Evolutionary conservation across 192 early-diverging fungal species (phyloP), one percentile per base, ranked within the genome.

Genomic region (Coemansia sp.): DNA sequence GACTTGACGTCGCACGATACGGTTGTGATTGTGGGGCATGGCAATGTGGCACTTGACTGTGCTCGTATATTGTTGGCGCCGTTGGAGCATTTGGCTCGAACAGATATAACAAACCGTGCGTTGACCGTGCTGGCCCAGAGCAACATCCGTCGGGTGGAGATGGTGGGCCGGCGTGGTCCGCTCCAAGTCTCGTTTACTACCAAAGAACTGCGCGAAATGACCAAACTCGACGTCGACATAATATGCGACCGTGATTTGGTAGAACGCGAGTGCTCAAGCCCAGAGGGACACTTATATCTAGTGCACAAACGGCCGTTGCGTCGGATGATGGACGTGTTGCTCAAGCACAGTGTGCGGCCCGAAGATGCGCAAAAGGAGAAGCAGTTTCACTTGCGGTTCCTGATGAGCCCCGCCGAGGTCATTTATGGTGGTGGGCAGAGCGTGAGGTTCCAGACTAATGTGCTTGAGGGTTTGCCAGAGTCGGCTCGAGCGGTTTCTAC

Each of bases 131-230:
- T 66, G 3, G 5, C 68, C 96, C 52, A 64, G 7, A 93, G 89
- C 70, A 67, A 69, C 6, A 83, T 98, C 26, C 76, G 85, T n/a
- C 87, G 92, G 73, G 94, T 98, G 11, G 87, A 90, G 57, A 71
- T 98, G 43, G 82, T 97, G 19, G 95, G 92, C 1, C 82, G 97
- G 12, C 87, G 97, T n/a, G 97, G 97, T 0, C 94, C 94, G 1
- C 61, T 93, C 14, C 93, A 98, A 80, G 92, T 92, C 27, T 82
- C 93, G 14, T 96, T 98, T 73, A 98, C 97, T 0, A 84, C 94
- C 14, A 98, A 98, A 71, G 97, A 98, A 57, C 81, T 98, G 16
- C 88, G 97, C 12, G 97, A 98, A 66, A 93, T 96, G 89, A 83
- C 93, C 47, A 75, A 85, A 14, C 61, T 98, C 26, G 89, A 90